Evolutionary conservation across 2,329 filamentous ascomycete species (phyloP), one percentile per base, ranked within the genome.

Genomic region (Hypoxylon sp.): DNA sequence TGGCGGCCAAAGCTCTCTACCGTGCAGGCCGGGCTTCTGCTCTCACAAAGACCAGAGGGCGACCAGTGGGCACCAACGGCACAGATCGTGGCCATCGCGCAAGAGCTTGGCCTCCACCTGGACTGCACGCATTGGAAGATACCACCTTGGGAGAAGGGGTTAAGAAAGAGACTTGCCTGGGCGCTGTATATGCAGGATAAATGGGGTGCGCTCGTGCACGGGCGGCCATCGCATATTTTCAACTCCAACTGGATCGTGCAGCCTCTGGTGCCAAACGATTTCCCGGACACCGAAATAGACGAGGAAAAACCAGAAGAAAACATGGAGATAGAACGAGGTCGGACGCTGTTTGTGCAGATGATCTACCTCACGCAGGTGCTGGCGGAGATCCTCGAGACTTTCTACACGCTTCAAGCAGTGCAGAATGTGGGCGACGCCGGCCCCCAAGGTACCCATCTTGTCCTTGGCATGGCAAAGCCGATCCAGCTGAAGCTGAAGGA

Each of bases 161-260:
- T 97, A 56, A 83, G 93, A 59, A 95, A 94, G 72, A 85, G 93
- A 45, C 83, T 97, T 37, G 92, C 91, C 1, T 97, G 93, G 92
- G 92, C 91, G 2, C 75, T 96, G 47, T 96, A 95, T 72, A 94
- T 96, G 88, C 92, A 97, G 75, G 93, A 97, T 75, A 96, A 91
- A 73, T 92, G 89, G 89, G 88, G 86, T 38, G 87, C 89, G 2
- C 76, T 92, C 23, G 85, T 90, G 27, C 87, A 91, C 68, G 89
- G 89, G 62, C 84, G 89, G 13, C 89, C 89, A 2, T 90, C 88
- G 2, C 88, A 91, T 62, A 77, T 79, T 43, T 78, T 78, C 61
- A 69, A 72, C 43, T 74, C 75, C 33, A 79, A 91, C 68, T 92
- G 89, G 88, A 87, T 87, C 8, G 88, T 92, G 8, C 79, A 79